Base-by-base conservation (phyloP, 768 basidiomycete species). In the Leccinum broughii region DNA sequence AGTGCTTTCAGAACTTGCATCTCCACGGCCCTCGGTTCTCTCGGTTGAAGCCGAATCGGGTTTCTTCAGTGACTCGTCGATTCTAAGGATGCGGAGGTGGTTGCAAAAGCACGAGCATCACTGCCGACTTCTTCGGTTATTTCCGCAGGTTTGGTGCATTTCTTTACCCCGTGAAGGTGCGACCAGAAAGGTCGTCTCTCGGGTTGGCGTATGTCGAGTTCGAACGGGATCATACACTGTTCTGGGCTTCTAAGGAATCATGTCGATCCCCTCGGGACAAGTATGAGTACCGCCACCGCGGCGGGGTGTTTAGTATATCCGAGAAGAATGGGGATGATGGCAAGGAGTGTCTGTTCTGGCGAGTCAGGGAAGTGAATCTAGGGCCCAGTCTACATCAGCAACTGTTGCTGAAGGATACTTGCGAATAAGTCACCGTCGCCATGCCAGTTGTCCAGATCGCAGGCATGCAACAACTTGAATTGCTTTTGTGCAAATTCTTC, bases 61-160 rank as follows among this genome's bases (percentile, higher is more conserved):
- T 80, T 74, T 54, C 76, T 78, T 35, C 34, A 35, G 72, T 39
- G 79, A 73, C 11, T 32, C 7, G 86, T 84, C 4, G 56, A 88
- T 76, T 61, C 85, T 77, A 26, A 82, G 83, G 20, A 78, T 71
- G 26, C 86, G 81, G 44, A 81, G 72, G 64, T 81, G 85, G 84
- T 70, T 87, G 85, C 74, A 54, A 30, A n/a, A 50, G 46, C n/a
- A 61, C 34, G 10, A 56, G 22, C 22, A 22, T 22, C 22, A 22
- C 22, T 22, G 22, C 60, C 57, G 44, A 65, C 35, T 34, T 62
- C 51, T 39, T 57, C 51, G 3, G 53, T 57, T 24, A 55, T 7
- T 34, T 63, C 57, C 11, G 55, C 30, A 41, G 54, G 54, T 34
- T 46, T 41, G 24, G 32, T 35, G 15, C 54, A 58, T 26, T 8